Percentiles rank a stretch among this genome's conserved stretches.
These are phyloP conservation scores for Amaranthus hypochondriacus DNA, from an alignment of 148 eudicot species.

Conservation along the genomic window DNA sequence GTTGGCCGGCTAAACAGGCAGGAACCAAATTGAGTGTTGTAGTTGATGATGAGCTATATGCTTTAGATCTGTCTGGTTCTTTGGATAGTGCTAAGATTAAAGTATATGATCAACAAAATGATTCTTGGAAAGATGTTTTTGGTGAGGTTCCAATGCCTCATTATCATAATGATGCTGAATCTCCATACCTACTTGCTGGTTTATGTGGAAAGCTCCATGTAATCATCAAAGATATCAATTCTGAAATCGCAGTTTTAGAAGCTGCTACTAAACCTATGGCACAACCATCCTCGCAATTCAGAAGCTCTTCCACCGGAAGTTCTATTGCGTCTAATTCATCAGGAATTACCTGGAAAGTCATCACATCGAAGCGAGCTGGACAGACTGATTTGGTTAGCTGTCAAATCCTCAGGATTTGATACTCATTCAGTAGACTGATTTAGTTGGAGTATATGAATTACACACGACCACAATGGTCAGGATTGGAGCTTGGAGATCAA, in stretches of 20 bases:
- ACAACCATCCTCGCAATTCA: constrained; percentile 18
- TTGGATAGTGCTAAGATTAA: constrained; percentile 70
- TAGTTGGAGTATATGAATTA: too few relatives aligned
- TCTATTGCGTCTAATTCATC: constrained; percentile 27
- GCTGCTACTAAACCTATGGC: constrained; percentile 31
- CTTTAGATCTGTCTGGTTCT: constrained; percentile 77
- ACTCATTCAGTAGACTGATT: background rate
- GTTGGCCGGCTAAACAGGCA: constrained; percentile 98
- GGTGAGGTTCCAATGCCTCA: constrained; percentile 31
- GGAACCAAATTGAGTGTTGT: constrained; percentile 83
- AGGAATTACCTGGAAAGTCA: constrained; percentile 51
- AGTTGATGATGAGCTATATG: constrained; percentile 74
- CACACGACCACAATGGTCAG: background rate
- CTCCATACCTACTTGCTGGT: constrained; percentile 81
- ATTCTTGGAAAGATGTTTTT: constrained; percentile 60
- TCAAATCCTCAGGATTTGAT: constrained; percentile 61
- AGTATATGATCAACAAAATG: constrained; percentile 64
- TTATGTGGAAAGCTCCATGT: constrained; percentile 79
- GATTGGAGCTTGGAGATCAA: background rate
- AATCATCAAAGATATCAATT: constrained; percentile 64
- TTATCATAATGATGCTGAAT: constrained; percentile 43
- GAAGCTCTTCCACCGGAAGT: constrained; percentile 23
- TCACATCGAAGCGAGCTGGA: constrained; percentile 51
- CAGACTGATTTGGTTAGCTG: constrained; percentile 75
- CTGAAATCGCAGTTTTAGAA: constrained; percentile 58